phyloP scores from a whole-genome alignment of 495 filamentous ascomycete genomes.

The Lindgomyces ingoldianus region DNA sequence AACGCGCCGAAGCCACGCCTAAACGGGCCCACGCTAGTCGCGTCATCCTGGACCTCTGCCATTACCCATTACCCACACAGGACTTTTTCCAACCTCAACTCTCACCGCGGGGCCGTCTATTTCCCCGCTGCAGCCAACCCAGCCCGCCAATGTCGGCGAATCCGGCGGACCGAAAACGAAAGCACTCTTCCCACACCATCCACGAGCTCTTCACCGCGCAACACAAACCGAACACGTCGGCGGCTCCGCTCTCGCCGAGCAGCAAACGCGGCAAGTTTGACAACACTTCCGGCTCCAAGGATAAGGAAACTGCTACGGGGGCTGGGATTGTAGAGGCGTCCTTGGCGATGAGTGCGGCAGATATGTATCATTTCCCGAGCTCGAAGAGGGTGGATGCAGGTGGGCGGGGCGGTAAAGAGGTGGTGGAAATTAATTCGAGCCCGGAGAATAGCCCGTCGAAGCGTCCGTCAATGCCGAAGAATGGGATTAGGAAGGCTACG shows the following conservation, averaged over 20 bases:
- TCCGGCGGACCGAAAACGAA: constrained; percentile 30
- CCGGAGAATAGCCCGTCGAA: constrained; percentile 6
- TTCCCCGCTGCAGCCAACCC: neutral
- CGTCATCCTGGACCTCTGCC: constrained; percentile 11
- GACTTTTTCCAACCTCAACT: constrained; percentile 7
- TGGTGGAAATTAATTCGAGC: constrained; percentile 25
- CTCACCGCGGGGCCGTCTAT: neutral
- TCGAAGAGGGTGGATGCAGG: neutral
- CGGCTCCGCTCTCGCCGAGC: constrained; percentile 19
- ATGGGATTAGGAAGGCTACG: constrained; percentile 16
- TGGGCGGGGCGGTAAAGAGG: neutral
- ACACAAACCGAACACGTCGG: constrained; percentile 17
- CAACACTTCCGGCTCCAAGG: neutral
- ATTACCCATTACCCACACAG: too few relatives aligned
- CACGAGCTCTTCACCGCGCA: constrained; percentile 32
- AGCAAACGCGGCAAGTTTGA: constrained; percentile 34
- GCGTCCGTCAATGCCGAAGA: constrained; percentile 5
- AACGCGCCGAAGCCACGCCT: neutral
- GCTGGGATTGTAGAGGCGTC: neutral
- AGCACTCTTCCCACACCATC: constrained; percentile 31
- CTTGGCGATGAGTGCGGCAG: constrained; percentile 21
- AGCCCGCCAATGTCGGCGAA: constrained; percentile 31
- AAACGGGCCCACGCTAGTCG: constrained; percentile 2
- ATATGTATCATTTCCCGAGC: constrained; percentile 28
- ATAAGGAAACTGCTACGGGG: neutral